Evolutionary conservation across 306 rosid genomes (phyloP).

Genomic region (Hippophae gyantsensis): DNA sequence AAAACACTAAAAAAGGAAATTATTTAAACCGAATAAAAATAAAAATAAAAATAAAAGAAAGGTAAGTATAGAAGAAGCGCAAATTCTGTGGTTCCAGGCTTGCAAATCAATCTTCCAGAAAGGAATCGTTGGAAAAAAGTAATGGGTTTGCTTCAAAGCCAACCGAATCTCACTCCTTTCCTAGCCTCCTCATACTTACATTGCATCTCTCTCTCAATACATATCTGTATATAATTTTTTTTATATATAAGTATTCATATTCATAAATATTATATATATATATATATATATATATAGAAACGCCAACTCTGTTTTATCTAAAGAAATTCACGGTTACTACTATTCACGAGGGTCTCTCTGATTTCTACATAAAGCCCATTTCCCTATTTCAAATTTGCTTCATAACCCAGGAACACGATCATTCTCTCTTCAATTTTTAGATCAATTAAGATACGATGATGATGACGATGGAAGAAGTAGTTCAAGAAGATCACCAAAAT

Average conservation of each 20-base stretch:
- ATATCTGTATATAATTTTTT: conserved; percentile 11
- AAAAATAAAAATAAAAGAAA: not conserved
- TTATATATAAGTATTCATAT: not conserved
- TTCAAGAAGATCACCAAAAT: conserved; percentile 1
- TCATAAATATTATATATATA: conserved; percentile 10
- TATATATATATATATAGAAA: conserved; percentile 24
- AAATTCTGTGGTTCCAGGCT: conserved; percentile 78
- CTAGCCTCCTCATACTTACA: conserved; percentile 54
- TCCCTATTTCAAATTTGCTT: conserved; percentile 17
- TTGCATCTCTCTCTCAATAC: conserved; percentile 27
- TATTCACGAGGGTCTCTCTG: conserved; percentile 27
- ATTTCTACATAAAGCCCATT: not conserved
- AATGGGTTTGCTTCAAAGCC: conserved; percentile 96
- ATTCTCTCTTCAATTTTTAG: not conserved
- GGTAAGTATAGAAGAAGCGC: conserved; percentile 17
- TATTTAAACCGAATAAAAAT: not conserved
- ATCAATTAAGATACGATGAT: conserved; percentile 1
- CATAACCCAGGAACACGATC: conserved; percentile 2
- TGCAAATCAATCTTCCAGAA: conserved; percentile 77
- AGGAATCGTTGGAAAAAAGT: conserved; percentile 82
- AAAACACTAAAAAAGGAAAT: conserved; percentile 14
- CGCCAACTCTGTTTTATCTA: conserved; percentile 33
- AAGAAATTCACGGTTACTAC: conserved; percentile 38
- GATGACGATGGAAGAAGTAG: conserved; percentile 30
- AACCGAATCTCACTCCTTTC: conserved; percentile 94